Conservation (phyloP, 1,139 yeast genomes). For the Yarrowia galli region DNA sequence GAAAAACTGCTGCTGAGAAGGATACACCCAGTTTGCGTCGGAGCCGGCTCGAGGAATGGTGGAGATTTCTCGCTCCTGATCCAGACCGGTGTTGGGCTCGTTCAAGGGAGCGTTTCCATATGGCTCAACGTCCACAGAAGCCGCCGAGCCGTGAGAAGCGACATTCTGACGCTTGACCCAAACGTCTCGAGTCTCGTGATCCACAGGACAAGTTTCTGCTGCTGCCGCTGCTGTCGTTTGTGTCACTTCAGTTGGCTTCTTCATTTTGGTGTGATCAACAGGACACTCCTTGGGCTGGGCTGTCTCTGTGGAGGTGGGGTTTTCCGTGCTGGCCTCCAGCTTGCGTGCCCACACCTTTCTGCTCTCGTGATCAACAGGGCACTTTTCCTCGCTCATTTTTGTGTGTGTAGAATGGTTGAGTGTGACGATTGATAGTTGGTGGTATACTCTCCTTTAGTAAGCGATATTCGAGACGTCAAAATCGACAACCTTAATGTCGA, state of each 20-base stretch:
- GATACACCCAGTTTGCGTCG: conserved; percentile 84
- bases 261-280: conserved; percentile 17
- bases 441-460: background rate
- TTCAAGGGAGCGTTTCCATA: conserved; percentile 51
- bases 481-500: no score
- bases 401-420: background rate
- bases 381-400: conserved; percentile 39
- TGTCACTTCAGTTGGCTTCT: background rate
- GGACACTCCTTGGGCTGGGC: conserved; percentile 16
- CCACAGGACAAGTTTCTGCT: conserved; percentile 64
- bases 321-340: conserved; percentile 14
- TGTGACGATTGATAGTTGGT: background rate
- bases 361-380: conserved; percentile 49
- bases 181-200: conserved; percentile 62
- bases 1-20: conserved; percentile 92
- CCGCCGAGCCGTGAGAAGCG: conserved; percentile 47
- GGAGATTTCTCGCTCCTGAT: conserved; percentile 71
- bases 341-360: conserved; percentile 62
- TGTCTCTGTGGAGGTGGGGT: background rate
- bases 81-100: conserved; percentile 47
- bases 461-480: background rate
- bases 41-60: conserved; percentile 79
- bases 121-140: conserved; percentile 47
- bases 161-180: conserved; percentile 43
- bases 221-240: conserved; percentile 43